These are phyloP conservation scores for Candida incommunis DNA, from an alignment of 805 yeast species.

Conservation along the genomic window DNA sequence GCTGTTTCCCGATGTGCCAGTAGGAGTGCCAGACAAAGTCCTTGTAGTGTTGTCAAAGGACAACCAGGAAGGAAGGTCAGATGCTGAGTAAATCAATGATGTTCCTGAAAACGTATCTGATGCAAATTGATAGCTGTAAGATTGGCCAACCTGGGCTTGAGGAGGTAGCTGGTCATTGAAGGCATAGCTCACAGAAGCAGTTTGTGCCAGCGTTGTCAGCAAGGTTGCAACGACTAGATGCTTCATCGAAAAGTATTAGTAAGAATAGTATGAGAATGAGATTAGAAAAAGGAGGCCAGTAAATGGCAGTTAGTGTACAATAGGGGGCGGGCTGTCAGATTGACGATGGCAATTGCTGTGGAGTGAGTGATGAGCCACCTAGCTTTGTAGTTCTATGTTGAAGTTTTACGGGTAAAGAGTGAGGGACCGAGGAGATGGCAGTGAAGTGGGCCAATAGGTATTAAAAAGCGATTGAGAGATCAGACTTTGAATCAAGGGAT, in stretches of 20 bases:
- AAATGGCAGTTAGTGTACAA: too few relatives aligned
- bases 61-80: slow-evolving; percentile 65
- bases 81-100: slow-evolving; percentile 38
- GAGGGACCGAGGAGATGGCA: too few relatives aligned
- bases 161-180: slow-evolving; percentile 74
- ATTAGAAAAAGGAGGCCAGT: too few relatives aligned
- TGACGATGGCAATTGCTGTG: too few relatives aligned
- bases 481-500: background rate
- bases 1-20: slow-evolving; percentile 28
- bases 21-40: slow-evolving; percentile 54
- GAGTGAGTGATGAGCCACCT: too few relatives aligned
- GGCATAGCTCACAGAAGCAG: slow-evolving; percentile 54
- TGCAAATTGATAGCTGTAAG: slow-evolving; percentile 53
- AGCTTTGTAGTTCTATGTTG: too few relatives aligned
- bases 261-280: too few relatives aligned
- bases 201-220: slow-evolving; percentile 14
- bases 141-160: slow-evolving; percentile 58
- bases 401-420: too few relatives aligned
- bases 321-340: too few relatives aligned
- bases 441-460: too few relatives aligned
- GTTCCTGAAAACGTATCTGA: slow-evolving; percentile 48
- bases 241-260: too few relatives aligned
- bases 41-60: slow-evolving; percentile 47
- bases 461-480: too few relatives aligned
- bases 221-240: slow-evolving; percentile 4